phyloP scores from a whole-genome alignment of 2,329 filamentous ascomycete genomes.

The Ophiosphaerella herpotricha region DNA sequence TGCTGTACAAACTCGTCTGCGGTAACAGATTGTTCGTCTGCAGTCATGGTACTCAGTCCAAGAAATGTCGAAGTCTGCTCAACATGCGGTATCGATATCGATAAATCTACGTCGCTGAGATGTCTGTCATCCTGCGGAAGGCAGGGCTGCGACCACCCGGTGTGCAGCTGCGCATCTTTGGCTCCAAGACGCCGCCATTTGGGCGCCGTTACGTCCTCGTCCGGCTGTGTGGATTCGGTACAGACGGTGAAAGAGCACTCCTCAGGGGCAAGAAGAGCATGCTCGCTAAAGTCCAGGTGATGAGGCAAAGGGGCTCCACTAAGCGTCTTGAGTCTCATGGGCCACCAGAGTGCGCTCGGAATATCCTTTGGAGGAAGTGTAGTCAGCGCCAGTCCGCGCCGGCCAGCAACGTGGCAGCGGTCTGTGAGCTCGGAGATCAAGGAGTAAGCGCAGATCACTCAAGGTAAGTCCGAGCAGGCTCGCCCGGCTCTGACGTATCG shows the following conservation, averaged over 20 bases:
- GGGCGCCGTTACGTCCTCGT: slow-evolving; percentile 11
- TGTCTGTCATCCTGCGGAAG: slow-evolving; percentile 17
- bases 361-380: neutral
- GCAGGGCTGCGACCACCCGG: slow-evolving; percentile 41
- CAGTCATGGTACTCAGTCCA: slow-evolving; percentile 23
- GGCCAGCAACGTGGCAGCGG: too few relatives aligned
- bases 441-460: too few relatives aligned
- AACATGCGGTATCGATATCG: slow-evolving; percentile 22
- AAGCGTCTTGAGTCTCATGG: slow-evolving; percentile 55
- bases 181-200: slow-evolving; percentile 38
- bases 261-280: slow-evolving; percentile 57
- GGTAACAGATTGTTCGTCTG: slow-evolving; percentile 19
- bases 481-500: too few relatives aligned
- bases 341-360: neutral
- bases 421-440: too few relatives aligned
- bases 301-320: slow-evolving; percentile 64
- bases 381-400: too few relatives aligned
- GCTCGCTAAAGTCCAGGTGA: slow-evolving; percentile 60
- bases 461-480: too few relatives aligned
- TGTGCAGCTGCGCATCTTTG: slow-evolving; percentile 22
- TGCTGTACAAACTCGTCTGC: slow-evolving; percentile 69
- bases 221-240: neutral
- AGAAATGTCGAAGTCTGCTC: slow-evolving; percentile 9
- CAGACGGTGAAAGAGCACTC: slow-evolving; percentile 48
- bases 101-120: slow-evolving; percentile 9